Conservation (phyloP, 2,329 filamentous ascomycete genomes). For the Penicillium corylophilum region DNA sequence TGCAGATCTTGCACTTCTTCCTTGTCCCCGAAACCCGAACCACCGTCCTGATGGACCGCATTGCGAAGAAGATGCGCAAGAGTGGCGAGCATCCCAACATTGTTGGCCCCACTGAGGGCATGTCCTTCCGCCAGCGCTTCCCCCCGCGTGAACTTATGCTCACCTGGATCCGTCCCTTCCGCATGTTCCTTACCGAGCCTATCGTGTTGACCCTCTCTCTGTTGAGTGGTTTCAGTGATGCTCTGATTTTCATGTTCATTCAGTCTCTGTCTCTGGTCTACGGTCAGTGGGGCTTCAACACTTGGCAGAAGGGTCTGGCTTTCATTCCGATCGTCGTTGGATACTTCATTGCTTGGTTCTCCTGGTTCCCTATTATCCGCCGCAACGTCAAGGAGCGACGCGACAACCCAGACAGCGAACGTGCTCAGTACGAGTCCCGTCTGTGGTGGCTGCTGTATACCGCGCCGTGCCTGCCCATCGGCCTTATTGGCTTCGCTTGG, state of each 20-base stretch:
- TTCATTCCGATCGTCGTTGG: slow-evolving; percentile 59
- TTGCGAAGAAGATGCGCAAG: slow-evolving; percentile 72
- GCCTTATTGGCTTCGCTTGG: slow-evolving; percentile 64
- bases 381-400: slow-evolving; percentile 48
- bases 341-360: slow-evolving; percentile 60
- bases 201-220: slow-evolving; percentile 63
- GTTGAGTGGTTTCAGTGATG: slow-evolving; percentile 63
- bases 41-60: slow-evolving; percentile 73
- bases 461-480: slow-evolving; percentile 59
- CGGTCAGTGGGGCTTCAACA: slow-evolving; percentile 58
- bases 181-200: slow-evolving; percentile 64
- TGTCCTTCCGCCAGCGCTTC: slow-evolving; percentile 60
- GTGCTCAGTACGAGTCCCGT: slow-evolving; percentile 65
- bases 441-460: slow-evolving; percentile 62
- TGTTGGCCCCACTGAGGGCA: slow-evolving; percentile 71
- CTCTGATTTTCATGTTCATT: slow-evolving; percentile 66
- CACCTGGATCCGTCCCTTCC: slow-evolving; percentile 62
- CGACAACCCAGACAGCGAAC: slow-evolving; percentile 49
- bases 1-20: slow-evolving; percentile 66
- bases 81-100: slow-evolving; percentile 59
- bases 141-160: slow-evolving; percentile 56
- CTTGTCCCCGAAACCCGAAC: slow-evolving; percentile 75
- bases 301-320: slow-evolving; percentile 49
- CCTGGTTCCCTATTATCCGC: slow-evolving; percentile 57
- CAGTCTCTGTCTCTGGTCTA: slow-evolving; percentile 63